Evolutionary conservation across 1,284 basidiomycete genomes (phyloP).

Genomic region (Melanopsichium pennsylvanicum): DNA sequence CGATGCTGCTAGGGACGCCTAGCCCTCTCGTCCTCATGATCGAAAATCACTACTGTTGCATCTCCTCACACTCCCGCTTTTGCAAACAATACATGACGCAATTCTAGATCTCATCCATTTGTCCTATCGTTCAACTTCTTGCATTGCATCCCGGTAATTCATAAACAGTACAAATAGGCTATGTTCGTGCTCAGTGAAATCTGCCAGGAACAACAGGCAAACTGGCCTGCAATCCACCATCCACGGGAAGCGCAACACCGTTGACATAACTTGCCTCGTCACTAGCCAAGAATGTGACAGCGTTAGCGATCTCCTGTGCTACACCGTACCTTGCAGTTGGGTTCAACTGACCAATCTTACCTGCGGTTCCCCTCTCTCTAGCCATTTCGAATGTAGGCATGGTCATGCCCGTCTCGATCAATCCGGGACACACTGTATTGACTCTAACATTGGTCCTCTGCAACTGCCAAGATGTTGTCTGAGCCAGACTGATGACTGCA

Average conservation of each 20-base stretch:
- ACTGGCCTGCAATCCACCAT: slow-evolving; percentile 81
- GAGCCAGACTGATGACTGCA: slow-evolving; percentile 77
- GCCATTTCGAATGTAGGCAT: slow-evolving; percentile 77
- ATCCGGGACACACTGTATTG: slow-evolving; percentile 87
- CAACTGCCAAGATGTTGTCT: slow-evolving; percentile 82
- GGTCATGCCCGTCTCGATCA: slow-evolving; percentile 92
- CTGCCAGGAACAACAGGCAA: slow-evolving; percentile 77
- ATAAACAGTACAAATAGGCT: too few species aligned
- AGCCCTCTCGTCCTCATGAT: too few species aligned
- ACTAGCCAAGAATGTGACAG: slow-evolving; percentile 84
- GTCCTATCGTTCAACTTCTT: too few species aligned
- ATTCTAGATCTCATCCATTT: too few species aligned
- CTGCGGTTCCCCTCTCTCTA: slow-evolving; percentile 74
- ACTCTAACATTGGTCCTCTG: slow-evolving; percentile 82
- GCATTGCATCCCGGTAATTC: too few species aligned
- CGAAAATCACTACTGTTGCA: too few species aligned
- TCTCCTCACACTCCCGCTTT: neutral
- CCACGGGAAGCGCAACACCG: slow-evolving; percentile 84
- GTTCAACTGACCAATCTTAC: slow-evolving; percentile 85
- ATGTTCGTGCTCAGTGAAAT: slow-evolving; percentile 46
- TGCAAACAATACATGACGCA: too few species aligned
- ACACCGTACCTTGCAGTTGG: slow-evolving; percentile 75
- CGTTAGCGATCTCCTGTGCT: slow-evolving; percentile 74
- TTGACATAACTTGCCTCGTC: slow-evolving; percentile 88
- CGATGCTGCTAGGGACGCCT: slow-evolving; percentile 29